Evolutionary conservation across 2,329 filamentous ascomycete genomes (phyloP).

Genomic region (Teratosphaeria nubilosa): DNA sequence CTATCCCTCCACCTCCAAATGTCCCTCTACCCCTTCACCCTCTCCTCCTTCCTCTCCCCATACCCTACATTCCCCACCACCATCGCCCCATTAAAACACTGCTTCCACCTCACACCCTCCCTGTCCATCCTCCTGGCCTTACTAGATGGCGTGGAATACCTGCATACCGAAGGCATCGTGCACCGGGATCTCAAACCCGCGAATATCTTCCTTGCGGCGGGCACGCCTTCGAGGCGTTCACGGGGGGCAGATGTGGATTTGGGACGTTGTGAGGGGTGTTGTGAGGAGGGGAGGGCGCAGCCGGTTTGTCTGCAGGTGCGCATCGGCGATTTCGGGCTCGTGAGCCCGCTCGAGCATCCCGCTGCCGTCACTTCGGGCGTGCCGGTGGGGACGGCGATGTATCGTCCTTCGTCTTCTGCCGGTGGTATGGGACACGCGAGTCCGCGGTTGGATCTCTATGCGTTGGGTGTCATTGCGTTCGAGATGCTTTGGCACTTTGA

Average conservation of each 20-base stretch:
- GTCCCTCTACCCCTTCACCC: conserved; percentile 53
- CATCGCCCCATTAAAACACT: conserved; percentile 39
- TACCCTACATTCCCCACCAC: conserved; percentile 14
- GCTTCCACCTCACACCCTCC: conserved; percentile 51
- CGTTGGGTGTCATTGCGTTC: conserved; percentile 52
- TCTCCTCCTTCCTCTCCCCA: conserved; percentile 48
- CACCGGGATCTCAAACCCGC: conserved; percentile 60
- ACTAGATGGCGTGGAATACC: conserved; percentile 53
- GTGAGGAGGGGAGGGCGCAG: conserved; percentile 6
- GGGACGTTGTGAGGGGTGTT: conserved; percentile 38
- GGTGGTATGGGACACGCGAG: conserved; percentile 29
- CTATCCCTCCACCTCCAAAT: conserved; percentile 58
- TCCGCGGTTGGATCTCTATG: conserved; percentile 50
- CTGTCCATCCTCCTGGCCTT: conserved; percentile 49
- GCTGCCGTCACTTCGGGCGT: conserved; percentile 5
- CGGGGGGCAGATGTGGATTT: conserved; percentile 36
- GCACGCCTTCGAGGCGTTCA: conserved; percentile 18
- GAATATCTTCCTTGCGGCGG: conserved; percentile 54
- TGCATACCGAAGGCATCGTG: conserved; percentile 51
- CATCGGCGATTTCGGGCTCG: conserved; percentile 60
- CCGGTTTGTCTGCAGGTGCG: conserved; percentile 33
- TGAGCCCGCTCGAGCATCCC: conserved; percentile 42
- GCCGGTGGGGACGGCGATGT: conserved; percentile 52
- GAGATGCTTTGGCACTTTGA: conserved; percentile 49
- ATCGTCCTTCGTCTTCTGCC: conserved; percentile 38